phyloP scores from a whole-genome alignment of 306 rosid species.

The Cucurbita moschata region DNA sequence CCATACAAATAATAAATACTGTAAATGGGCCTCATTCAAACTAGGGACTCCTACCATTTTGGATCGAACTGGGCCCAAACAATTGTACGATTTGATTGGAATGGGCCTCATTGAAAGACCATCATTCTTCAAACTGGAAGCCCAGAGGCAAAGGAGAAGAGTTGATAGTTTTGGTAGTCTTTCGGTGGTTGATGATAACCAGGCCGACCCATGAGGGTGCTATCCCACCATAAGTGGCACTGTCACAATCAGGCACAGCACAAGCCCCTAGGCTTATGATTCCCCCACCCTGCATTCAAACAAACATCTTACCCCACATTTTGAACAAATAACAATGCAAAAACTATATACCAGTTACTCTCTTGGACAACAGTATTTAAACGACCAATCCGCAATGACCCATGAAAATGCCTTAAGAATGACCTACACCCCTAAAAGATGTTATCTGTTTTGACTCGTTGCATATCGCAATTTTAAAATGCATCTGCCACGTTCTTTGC shows the following conservation, averaged over 20 bases:
- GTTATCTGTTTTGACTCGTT: too few relatives aligned
- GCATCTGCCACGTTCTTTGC: too few relatives aligned
- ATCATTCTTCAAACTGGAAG: slow-evolving; percentile 72
- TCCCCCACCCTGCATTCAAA: slow-evolving; percentile 11
- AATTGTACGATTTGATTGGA: background rate
- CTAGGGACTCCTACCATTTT: background rate
- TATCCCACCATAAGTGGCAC: slow-evolving; percentile 82
- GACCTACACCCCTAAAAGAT: too few relatives aligned
- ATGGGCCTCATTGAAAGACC: background rate
- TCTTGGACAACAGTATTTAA: background rate
- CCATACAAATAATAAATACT: too few relatives aligned
- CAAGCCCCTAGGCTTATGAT: slow-evolving; percentile 29
- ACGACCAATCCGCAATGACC: slow-evolving; percentile 6
- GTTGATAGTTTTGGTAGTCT: slow-evolving; percentile 95
- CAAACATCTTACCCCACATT: slow-evolving; percentile 18
- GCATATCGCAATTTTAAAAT: too few relatives aligned
- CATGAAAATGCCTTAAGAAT: too few relatives aligned
- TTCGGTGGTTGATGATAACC: slow-evolving; percentile 87
- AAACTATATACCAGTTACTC: background rate
- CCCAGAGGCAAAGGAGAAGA: slow-evolving; percentile 85
- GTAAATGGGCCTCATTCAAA: too few relatives aligned
- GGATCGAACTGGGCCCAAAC: background rate
- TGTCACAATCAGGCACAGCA: slow-evolving; percentile 88
- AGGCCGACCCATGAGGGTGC: slow-evolving; percentile 75
- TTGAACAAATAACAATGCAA: background rate